Evolutionary conservation across 2,329 filamentous ascomycete genomes (phyloP), one percentile per base, ranked within the genome.

Genomic region (Colletotrichum gloeosporioides): DNA sequence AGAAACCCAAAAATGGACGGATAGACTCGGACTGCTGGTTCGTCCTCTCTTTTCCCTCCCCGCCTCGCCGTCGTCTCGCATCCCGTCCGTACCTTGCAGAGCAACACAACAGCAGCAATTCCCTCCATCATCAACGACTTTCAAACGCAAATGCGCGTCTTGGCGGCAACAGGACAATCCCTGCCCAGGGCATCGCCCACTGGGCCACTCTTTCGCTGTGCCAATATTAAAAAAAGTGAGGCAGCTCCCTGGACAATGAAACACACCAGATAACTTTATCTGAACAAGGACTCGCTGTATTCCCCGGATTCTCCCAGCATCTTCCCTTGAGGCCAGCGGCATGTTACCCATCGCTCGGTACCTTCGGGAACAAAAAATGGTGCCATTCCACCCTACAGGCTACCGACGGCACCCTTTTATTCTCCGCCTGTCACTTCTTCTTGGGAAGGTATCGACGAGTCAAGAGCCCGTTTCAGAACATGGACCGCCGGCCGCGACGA

Each of bases 191-290:
- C 36, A 18, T 27, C 22, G 7, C 31, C 59, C 59, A 53, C 44
- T 53, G 44, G 44, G 44, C 44, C 44, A 53, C 44, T 53, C 44
- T 53, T 53, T 53, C 44, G n/a, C 44, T 53, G 44, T 53, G 44
- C 44, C 44, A 53, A 53, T 53, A 65, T n/a, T 32, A 64, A 22
- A 57, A 16, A 55, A 62, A 68, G 57, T 59, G 69, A 76, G 69
- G 73, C 69, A 64, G 44, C 32, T 64, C 32, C 70, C 61, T 29
- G 64, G 16, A 59, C 34, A 29, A 61, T 74, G 74, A 76, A 76
- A 76, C 74, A 69, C 29, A 61, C 64, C 57, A 66, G n/a, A 53
- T 27, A 76, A 76, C 74, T 76, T 69, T 76, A 76, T 74, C 57
- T 74, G 59, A 61, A 76, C 68, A 76, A 62, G 74, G 64, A 74